A percentile compares a stretch with the other conserved stretches of the same genome.
These are phyloP conservation scores for Vigna trinervia DNA, from an alignment of 306 rosid genomes.

Conservation along the genomic window DNA sequence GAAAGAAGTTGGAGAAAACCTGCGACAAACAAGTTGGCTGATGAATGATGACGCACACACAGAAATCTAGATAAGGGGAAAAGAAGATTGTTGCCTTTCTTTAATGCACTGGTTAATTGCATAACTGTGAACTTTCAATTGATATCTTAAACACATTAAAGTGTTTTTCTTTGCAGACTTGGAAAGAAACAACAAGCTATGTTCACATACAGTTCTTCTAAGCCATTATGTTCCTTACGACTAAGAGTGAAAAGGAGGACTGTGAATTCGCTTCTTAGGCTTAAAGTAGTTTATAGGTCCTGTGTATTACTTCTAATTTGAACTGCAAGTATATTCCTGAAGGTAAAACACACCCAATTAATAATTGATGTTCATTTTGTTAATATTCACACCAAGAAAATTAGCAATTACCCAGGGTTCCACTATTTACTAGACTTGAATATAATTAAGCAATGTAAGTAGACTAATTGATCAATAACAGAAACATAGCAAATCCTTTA, in stretches of 20 bases:
- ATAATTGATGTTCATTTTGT: background rate
- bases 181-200: background rate
- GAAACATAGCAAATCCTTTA: background rate
- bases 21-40: conserved; percentile 60
- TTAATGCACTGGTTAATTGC: conserved; percentile 42
- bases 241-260: background rate
- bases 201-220: background rate
- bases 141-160: background rate
- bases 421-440: background rate
- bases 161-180: background rate
- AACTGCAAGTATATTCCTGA: conserved; percentile 5
- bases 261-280: background rate
- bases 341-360: background rate
- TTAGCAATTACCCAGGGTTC: background rate
- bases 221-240: background rate
- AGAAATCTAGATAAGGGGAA: conserved; percentile 38
- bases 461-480: background rate
- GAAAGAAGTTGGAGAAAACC: conserved; percentile 46
- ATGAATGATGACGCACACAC: conserved; percentile 42
- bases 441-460: background rate
- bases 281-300: background rate
- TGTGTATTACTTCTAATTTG: background rate
- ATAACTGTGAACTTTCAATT: conserved; percentile 10
- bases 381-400: background rate
- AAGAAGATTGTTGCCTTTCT: conserved; percentile 31